Percentiles rank a stretch among this genome's conserved stretches.
Conservation (phyloP, 306 rosid genomes). For the Prunus mira region DNA sequence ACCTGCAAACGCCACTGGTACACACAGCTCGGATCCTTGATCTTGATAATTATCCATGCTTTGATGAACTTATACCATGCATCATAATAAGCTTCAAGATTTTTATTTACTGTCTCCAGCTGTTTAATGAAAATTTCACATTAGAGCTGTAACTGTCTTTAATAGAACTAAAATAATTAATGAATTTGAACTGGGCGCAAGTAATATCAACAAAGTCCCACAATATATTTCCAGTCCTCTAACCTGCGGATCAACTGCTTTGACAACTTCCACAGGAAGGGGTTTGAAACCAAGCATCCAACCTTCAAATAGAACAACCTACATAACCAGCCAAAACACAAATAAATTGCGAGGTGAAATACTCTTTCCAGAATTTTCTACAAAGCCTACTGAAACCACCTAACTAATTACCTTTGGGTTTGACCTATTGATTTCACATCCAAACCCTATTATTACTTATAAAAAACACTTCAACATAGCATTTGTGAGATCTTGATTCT, state of each 20-base stretch:
- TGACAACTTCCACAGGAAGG: slow-evolving; percentile 61
- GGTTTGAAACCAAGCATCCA: slow-evolving; percentile 99
- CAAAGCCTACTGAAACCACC: neutral
- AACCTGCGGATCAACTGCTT: slow-evolving; percentile 82
- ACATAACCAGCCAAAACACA: slow-evolving; percentile 28
- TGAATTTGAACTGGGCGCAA: neutral
- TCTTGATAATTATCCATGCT: slow-evolving; percentile 88
- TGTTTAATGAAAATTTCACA: slow-evolving; percentile 27
- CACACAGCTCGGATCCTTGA: slow-evolving; percentile 77
- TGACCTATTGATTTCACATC: slow-evolving; percentile 4
- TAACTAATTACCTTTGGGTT: neutral
- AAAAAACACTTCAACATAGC: neutral
- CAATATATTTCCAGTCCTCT: slow-evolving; percentile 14
- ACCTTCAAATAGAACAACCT: slow-evolving; percentile 90
- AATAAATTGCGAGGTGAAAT: neutral
- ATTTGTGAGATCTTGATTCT: neutral
- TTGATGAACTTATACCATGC: slow-evolving; percentile 87
- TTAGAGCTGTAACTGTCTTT: neutral
- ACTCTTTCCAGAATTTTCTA: neutral
- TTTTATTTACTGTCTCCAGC: slow-evolving; percentile 74
- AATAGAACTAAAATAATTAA: neutral
- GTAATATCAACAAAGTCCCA: neutral
- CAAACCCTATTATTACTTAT: neutral
- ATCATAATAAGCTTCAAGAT: slow-evolving; percentile 74
- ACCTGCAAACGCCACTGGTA: slow-evolving; percentile 93